Evolutionary conservation across 371 early-diverging fungal genomes (phyloP).

Genomic region (Lichtheimia ramosa): DNA sequence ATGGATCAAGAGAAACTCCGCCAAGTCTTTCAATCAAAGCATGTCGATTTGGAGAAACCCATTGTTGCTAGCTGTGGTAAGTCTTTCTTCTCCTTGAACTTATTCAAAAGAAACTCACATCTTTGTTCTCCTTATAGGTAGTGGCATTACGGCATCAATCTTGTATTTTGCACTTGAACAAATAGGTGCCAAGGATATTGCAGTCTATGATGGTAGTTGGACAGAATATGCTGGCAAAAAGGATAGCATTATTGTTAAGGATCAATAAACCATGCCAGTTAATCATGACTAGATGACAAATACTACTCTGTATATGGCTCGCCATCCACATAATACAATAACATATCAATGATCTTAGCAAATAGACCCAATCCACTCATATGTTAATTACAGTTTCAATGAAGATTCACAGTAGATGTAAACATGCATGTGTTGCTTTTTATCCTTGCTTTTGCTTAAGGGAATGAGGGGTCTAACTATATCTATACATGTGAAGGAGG

Average conservation of each 20-base stretch:
- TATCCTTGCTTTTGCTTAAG: too few species aligned
- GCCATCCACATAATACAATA: too few species aligned
- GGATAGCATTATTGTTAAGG: constrained; percentile 59
- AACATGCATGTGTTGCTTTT: too few species aligned
- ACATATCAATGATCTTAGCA: too few species aligned
- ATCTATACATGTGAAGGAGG: too few species aligned
- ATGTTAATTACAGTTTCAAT: too few species aligned
- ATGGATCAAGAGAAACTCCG: constrained; percentile 47
- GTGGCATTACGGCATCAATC: constrained; percentile 80
- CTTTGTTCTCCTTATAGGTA: constrained; percentile 31
- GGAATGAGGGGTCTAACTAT: too few species aligned
- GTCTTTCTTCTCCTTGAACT: background rate
- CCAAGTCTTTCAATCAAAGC: constrained; percentile 46
- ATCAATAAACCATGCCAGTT: constrained; percentile 5
- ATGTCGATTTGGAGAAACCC: constrained; percentile 58
- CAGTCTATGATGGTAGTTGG: constrained; percentile 88
- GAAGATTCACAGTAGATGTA: too few species aligned
- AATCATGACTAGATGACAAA: too few species aligned
- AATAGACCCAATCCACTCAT: too few species aligned
- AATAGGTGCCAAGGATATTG: constrained; percentile 58
- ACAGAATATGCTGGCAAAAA: constrained; percentile 74
- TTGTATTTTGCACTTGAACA: constrained; percentile 72
- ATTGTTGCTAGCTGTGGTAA: constrained; percentile 70
- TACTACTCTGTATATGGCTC: too few species aligned
- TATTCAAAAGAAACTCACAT: background rate